Percentiles rank a stretch among this genome's conserved stretches.
Evolutionary conservation across 805 yeast species (phyloP).

Genomic region (Komagataella ulmi): DNA sequence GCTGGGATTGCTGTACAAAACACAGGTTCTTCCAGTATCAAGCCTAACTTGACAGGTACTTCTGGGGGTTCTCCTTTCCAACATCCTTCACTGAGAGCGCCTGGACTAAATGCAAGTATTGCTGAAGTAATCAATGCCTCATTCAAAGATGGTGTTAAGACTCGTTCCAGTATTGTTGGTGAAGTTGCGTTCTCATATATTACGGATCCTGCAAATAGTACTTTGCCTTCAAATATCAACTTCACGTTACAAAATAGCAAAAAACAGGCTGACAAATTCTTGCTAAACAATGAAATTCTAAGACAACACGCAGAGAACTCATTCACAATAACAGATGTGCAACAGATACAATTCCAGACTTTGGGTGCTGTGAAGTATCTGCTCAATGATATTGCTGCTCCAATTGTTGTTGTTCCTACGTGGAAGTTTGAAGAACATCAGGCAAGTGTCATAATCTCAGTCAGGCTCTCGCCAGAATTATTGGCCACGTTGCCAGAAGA

Average conservation of each 20-base stretch:
- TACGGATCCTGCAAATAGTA: conserved; percentile 14
- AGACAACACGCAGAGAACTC: conserved; percentile 25
- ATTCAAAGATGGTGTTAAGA: conserved; percentile 52
- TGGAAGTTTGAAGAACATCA: conserved; percentile 86
- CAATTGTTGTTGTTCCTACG: conserved; percentile 62
- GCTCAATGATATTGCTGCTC: conserved; percentile 38
- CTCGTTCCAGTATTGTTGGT: conserved; percentile 57
- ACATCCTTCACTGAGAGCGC: conserved; percentile 35
- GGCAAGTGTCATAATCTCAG: conserved; percentile 70
- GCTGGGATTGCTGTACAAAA: conserved; percentile 21
- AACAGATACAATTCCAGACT: conserved; percentile 45
- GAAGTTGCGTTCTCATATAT: conserved; percentile 75
- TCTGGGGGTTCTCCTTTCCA: conserved; percentile 14
- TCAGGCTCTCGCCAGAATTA: conserved; percentile 40
- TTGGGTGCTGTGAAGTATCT: conserved; percentile 76
- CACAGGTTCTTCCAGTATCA: conserved; percentile 25
- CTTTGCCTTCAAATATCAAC: conserved; percentile 28
- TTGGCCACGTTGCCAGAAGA: conserved; percentile 18
- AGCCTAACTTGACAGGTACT: conserved; percentile 16
- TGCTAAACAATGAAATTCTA: conserved; percentile 40
- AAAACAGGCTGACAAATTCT: conserved; percentile 27
- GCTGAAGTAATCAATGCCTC: conserved; percentile 78
- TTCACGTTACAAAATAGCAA: conserved; percentile 22
- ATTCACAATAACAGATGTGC: conserved; percentile 32
- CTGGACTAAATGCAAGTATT: conserved; percentile 71